phyloP scores from a whole-genome alignment of 139 green algal genomes.

The Yamagishiella unicocca region DNA sequence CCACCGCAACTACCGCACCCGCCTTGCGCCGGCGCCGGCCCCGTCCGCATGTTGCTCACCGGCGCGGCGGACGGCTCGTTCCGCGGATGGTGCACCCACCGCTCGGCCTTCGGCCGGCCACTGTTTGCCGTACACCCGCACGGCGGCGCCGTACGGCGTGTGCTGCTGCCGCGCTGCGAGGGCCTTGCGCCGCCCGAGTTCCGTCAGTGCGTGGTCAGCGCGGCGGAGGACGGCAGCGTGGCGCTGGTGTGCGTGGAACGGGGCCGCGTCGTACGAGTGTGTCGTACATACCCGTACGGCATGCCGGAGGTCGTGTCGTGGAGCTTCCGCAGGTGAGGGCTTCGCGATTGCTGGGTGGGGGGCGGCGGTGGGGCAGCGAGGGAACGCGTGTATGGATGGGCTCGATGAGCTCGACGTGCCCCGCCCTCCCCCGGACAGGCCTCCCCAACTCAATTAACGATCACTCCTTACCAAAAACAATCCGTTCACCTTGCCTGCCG shows the following conservation, averaged over 20 bases:
- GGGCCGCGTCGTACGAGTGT: conserved; percentile 8
- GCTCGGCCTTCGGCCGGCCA: not conserved
- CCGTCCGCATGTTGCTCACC: conserved; percentile 1
- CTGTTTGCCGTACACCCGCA: conserved; percentile 34
- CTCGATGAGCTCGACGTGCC: no score
- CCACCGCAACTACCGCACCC: no score
- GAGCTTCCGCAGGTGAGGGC: conserved; percentile 30
- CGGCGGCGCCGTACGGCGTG: not conserved
- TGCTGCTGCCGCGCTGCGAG: conserved; percentile 28
- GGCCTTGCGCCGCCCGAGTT: not conserved
- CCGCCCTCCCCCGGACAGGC: no score
- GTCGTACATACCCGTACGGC: conserved; percentile 15
- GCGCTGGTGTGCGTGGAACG: conserved; percentile 35
- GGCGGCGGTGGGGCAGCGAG: no score
- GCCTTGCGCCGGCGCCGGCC: not conserved
- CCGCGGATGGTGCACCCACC: not conserved
- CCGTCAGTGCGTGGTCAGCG: conserved; percentile 8
- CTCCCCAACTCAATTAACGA: no score
- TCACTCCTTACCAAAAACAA: no score
- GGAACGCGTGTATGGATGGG: no score
- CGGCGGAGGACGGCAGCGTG: conserved; percentile 28
- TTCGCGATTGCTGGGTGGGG: not conserved
- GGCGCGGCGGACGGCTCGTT: conserved; percentile 18
- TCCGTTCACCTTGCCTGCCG: no score
- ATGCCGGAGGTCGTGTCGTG: conserved; percentile 21